Evolutionary conservation across 2,329 filamentous ascomycete genomes (phyloP), one percentile per base, ranked within the genome.

Genomic region (Botryotinia globosa): DNA sequence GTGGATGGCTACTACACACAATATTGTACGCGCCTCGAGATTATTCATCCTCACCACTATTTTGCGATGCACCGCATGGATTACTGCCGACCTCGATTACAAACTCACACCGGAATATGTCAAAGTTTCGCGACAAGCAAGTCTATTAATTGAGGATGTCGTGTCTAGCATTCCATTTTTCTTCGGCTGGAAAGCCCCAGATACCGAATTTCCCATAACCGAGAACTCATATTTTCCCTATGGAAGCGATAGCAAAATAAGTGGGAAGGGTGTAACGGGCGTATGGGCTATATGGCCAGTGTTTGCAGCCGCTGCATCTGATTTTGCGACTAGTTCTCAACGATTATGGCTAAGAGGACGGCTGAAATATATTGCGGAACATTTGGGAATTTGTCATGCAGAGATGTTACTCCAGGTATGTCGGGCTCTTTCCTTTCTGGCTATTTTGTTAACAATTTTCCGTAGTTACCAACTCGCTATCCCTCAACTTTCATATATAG

Each of bases 41-140:
- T 81, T 90, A 34, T 84, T 87, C 64, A 82, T 90, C 32, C 84
- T 85, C 16, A 85, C 86, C 25, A 81, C 88, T 34, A 85, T 87
- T 62, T 85, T 90, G 22, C 85, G 88, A 12, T 89, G 88, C 76
- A 84, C 85, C 2, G 88, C 88, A 8, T 90, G 88, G 87, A 82
- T 87, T 29, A 87, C 85, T 77, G 81, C 85, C n/a, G 87, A 87
- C 0, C 83, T 86, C 18, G 88, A 90, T 80, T 90, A 90, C 78
- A 83, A 87, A 68, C 88, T 87, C 3, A 89, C 87, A 14, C 84
- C 86, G 44, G 87, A 90, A 79, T 90, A 89, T 76, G 85, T 86
- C 20, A 85, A 85, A 0, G 86, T 87, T 6, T 84, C 85, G 20
- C 81, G 84, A 48, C 84, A 82, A 3, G 88, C 85, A 71, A 82